Evolutionary conservation across 108 stramenopile genomes (phyloP).

Genomic region (Nitzschia palea): DNA sequence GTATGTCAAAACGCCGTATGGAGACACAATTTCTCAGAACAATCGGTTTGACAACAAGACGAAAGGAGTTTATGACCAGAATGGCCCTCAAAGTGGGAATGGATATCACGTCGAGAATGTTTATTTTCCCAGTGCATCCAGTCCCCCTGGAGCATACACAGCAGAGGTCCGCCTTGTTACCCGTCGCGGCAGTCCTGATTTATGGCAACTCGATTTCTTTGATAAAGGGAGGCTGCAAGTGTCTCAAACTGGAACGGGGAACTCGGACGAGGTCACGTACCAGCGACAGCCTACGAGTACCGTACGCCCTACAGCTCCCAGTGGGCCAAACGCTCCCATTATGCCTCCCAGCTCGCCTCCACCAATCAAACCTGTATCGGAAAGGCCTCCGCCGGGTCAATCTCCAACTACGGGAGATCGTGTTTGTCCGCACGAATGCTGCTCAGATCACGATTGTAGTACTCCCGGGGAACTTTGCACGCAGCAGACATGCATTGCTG

Average conservation of each 20-base stretch:
- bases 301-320: not conserved
- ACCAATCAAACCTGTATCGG: not conserved
- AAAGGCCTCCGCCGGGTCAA: not conserved
- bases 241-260: slow-evolving; percentile 16
- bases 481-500: slow-evolving; percentile 22
- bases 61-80: slow-evolving; percentile 27
- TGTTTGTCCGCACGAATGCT: slow-evolving; percentile 24
- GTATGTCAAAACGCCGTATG: slow-evolving; percentile 30
- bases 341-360: not conserved
- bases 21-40: slow-evolving; percentile 25
- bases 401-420: not conserved
- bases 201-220: slow-evolving; percentile 22
- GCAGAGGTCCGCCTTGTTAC: slow-evolving; percentile 5
- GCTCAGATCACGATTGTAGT: slow-evolving; percentile 15
- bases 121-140: slow-evolving; percentile 26
- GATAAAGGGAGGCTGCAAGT: slow-evolving; percentile 9
- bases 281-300: not conserved
- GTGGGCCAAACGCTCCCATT: not conserved
- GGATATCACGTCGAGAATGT: slow-evolving; percentile 41
- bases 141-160: slow-evolving; percentile 17
- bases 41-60: slow-evolving; percentile 21
- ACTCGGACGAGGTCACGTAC: slow-evolving; percentile 17
- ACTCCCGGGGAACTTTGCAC: slow-evolving; percentile 4
- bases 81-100: slow-evolving; percentile 13
- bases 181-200: not conserved